phyloP scores from a whole-genome alignment of 148 eudicot genomes.

The Polygonum maritimum region DNA sequence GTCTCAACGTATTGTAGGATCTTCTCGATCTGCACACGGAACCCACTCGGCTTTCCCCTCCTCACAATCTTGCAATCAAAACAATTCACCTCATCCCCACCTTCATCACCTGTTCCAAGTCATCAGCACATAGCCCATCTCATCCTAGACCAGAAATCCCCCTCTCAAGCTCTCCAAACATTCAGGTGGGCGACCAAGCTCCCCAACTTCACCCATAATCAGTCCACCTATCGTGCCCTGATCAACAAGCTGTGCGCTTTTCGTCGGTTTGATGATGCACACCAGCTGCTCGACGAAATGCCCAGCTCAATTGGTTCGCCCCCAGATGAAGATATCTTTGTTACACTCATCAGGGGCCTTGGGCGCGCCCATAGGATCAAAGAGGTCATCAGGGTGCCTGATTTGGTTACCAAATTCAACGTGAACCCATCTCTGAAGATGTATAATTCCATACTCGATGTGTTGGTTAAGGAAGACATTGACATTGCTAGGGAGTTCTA shows the following conservation, averaged over 20 bases:
- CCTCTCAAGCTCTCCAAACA: conserved; percentile 58
- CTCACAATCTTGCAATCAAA: conserved; percentile 20
- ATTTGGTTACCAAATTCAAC: conserved; percentile 42
- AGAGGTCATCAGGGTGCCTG: conserved; percentile 50
- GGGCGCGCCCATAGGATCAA: conserved; percentile 54
- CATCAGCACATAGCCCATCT: conserved; percentile 59
- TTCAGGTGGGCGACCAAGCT: conserved; percentile 86
- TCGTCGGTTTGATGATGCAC: conserved; percentile 50
- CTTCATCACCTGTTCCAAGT: conserved; percentile 37
- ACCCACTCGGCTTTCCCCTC: neutral
- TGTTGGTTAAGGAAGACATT: conserved; percentile 82
- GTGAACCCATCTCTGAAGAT: conserved; percentile 53
- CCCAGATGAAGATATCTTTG: conserved; percentile 71
- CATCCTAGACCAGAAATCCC: conserved; percentile 57
- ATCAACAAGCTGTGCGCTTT: conserved; percentile 66
- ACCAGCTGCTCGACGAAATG: conserved; percentile 78
- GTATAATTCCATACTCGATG: conserved; percentile 72
- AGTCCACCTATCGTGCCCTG: conserved; percentile 66
- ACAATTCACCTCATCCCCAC: conserved; percentile 25
- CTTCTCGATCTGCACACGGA: neutral
- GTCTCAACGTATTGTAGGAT: neutral
- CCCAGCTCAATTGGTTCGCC: conserved; percentile 59
- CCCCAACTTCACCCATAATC: conserved; percentile 64
- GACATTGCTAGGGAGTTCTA: conserved; percentile 82
- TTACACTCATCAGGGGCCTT: conserved; percentile 67